Conservation (phyloP, 495 filamentous ascomycete genomes). For the Staphylotrichum longicolle region DNA sequence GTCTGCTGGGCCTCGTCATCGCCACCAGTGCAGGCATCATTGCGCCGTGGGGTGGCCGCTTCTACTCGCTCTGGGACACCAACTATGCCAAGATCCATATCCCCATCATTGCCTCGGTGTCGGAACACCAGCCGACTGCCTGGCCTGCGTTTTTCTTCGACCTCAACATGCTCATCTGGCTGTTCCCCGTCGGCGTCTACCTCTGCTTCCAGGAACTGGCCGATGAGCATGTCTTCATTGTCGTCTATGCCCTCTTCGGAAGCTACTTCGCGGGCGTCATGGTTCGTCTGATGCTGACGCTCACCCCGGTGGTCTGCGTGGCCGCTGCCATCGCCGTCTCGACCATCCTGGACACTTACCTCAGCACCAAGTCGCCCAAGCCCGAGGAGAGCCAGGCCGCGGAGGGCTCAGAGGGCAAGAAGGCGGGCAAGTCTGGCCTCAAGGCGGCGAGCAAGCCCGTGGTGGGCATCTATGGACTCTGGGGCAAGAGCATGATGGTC, state of each 20-base stretch:
- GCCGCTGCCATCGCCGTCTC: conserved; percentile 87
- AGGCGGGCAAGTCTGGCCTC: conserved; percentile 55
- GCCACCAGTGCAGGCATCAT: conserved; percentile 86
- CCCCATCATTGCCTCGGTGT: conserved; percentile 98
- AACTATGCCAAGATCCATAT: conserved; percentile 99
- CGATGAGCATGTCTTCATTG: conserved; percentile 97
- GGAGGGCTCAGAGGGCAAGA: conserved; percentile 49
- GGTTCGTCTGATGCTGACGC: conserved; percentile 96
- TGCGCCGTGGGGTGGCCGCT: conserved; percentile 97
- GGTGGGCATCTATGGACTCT: conserved; percentile 76
- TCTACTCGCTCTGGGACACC: conserved; percentile 99
- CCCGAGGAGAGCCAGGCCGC: conserved; percentile 50
- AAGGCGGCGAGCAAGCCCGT: conserved; percentile 69
- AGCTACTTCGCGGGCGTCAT: conserved; percentile 99
- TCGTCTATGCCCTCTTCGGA: conserved; percentile 91
- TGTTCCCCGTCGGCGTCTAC: conserved; percentile 98
- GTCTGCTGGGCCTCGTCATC: conserved; percentile 63
- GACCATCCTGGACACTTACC: conserved; percentile 83
- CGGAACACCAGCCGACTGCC: conserved; percentile 98
- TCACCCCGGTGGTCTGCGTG: conserved; percentile 96
- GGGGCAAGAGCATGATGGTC: conserved; percentile 77
- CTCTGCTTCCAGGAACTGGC: conserved; percentile 92
- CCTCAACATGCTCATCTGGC: conserved; percentile 96
- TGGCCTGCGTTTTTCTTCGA: conserved; percentile 99
- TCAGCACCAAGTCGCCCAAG: conserved; percentile 57